Evolutionary conservation across 2,329 filamentous ascomycete genomes (phyloP).

Genomic region (Colletotrichum euphorbiae): DNA sequence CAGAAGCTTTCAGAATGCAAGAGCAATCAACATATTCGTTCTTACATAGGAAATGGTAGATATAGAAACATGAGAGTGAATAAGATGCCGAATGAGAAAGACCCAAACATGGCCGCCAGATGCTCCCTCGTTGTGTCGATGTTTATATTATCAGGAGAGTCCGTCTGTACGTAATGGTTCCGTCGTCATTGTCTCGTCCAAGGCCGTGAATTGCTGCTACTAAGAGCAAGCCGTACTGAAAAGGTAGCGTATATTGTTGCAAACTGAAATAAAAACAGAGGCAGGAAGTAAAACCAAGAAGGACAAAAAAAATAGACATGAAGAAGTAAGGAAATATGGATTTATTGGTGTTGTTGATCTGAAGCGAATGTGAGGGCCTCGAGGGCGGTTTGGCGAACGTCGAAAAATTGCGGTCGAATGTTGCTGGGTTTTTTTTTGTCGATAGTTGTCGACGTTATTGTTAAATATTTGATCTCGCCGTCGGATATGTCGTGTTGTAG

Average conservation of each 20-base stretch:
- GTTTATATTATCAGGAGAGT: constrained; percentile 23
- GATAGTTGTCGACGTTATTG: neutral
- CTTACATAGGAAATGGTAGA: neutral
- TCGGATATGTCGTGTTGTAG: neutral
- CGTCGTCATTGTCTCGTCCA: constrained; percentile 35
- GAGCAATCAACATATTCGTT: neutral
- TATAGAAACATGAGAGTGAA: neutral
- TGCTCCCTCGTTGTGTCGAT: neutral
- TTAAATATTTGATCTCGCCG: neutral
- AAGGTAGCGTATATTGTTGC: neutral
- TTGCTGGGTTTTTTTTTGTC: neutral
- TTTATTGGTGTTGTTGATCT: neutral
- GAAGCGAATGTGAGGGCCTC: constrained; percentile 28
- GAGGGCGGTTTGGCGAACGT: neutral
- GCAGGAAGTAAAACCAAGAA: neutral
- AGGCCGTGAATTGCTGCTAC: constrained; percentile 22
- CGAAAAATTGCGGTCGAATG: neutral
- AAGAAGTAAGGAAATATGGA: neutral
- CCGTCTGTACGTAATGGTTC: constrained; percentile 23
- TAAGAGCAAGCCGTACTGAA: constrained; percentile 10
- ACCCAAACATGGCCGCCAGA: constrained; percentile 11
- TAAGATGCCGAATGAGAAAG: constrained; percentile 21
- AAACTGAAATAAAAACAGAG: neutral
- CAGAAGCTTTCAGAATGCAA: neutral
- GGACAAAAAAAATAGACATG: neutral